phyloP scores from a whole-genome alignment of 2,329 filamentous ascomycete genomes.

The Cordyceps farinosa region DNA sequence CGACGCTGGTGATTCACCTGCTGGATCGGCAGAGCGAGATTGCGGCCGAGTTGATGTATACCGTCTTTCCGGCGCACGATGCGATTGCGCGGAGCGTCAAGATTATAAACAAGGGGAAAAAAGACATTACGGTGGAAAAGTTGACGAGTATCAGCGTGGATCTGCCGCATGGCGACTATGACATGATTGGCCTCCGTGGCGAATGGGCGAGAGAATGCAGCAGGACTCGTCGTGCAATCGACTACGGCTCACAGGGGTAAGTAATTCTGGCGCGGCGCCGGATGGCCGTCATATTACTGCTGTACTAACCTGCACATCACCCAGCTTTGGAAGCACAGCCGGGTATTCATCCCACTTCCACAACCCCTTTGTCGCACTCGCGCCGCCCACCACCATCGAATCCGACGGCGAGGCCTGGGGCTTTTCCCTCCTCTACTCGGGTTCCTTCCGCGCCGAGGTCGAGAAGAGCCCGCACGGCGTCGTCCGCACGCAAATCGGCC shows the following conservation, averaged over 20 bases:
- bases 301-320: not conserved
- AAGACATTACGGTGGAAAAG: constrained; percentile 52
- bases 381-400: constrained; percentile 56
- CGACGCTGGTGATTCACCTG: constrained; percentile 54
- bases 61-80: constrained; percentile 59
- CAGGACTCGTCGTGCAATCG: constrained; percentile 50
- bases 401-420: constrained; percentile 59
- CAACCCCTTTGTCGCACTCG: constrained; percentile 60
- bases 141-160: constrained; percentile 60
- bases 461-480: constrained; percentile 61
- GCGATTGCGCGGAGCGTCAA: constrained; percentile 59
- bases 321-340: constrained; percentile 56
- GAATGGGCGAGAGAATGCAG: constrained; percentile 61
- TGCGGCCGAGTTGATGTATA: constrained; percentile 57
- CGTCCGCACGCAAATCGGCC: constrained; percentile 55
- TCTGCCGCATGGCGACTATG: constrained; percentile 56
- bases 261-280: constrained; percentile 10
- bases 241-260: constrained; percentile 53
- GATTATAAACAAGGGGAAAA: constrained; percentile 54
- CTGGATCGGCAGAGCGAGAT: constrained; percentile 57
- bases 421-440: constrained; percentile 63
- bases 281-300: no score
- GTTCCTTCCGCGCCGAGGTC: constrained; percentile 58
- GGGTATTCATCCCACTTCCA: constrained; percentile 63
- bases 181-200: constrained; percentile 59